These are phyloP conservation scores for Rhizophagus prolifer DNA, from an alignment of 192 early-diverging fungal genomes.

Conservation along the genomic window DNA sequence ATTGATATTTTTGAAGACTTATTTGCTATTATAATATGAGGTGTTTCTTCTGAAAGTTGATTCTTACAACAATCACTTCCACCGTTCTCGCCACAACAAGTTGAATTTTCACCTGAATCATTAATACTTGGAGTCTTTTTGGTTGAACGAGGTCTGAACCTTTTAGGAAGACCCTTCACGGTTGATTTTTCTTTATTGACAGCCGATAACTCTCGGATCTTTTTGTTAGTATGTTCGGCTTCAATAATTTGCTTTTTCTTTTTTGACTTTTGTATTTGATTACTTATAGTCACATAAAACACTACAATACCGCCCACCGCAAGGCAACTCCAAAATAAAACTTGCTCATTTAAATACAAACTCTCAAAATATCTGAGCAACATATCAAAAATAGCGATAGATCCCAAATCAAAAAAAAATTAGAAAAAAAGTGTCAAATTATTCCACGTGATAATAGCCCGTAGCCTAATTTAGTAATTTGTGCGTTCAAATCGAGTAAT, in stretches of 20 bases:
- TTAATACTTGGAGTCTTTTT: not conserved
- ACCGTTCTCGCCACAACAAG: not conserved
- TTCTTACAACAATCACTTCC: not conserved
- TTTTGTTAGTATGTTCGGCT: not conserved
- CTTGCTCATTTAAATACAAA: not conserved
- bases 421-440: too few species aligned
- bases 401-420: too few species aligned
- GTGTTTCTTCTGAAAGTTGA: not conserved
- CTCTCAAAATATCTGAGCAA: not conserved
- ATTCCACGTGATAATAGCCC: too few species aligned
- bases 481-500: too few species aligned
- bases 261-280: not conserved
- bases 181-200: not conserved
- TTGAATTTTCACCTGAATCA: not conserved
- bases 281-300: not conserved
- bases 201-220: not conserved
- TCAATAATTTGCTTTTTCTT: not conserved
- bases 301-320: not conserved
- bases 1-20: constrained; percentile 12
- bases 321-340: not conserved
- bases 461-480: too few species aligned
- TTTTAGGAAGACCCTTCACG: not conserved
- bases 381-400: not conserved
- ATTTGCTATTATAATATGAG: not conserved
- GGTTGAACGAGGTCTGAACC: not conserved